A percentile compares a stretch with the other conserved stretches of the same genome.
These are phyloP conservation scores for Periglandula ipomoeae DNA, from an alignment of 2,329 filamentous ascomycete genomes.

Conservation along the genomic window DNA sequence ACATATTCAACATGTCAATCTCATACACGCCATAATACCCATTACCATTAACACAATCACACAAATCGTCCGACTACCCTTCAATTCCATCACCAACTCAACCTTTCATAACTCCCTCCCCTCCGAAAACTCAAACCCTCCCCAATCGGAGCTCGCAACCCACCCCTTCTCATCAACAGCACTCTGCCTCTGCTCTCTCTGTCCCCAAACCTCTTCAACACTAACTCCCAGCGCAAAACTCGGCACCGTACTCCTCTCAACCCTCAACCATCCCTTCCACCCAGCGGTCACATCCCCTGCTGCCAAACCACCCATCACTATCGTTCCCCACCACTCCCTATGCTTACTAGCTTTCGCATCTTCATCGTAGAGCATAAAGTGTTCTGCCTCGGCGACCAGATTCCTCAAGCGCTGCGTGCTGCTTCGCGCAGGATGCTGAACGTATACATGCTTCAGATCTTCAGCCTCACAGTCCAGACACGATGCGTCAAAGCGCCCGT, in stretches of 20 bases:
- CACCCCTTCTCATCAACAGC: conserved; percentile 35
- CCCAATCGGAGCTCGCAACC: conserved; percentile 40
- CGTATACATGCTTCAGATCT: conserved; percentile 41
- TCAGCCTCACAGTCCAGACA: conserved; percentile 27
- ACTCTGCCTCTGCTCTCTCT: conserved; percentile 28
- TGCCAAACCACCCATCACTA: conserved; percentile 37
- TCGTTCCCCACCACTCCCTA: conserved; percentile 49
- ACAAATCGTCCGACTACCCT: too few relatives aligned
- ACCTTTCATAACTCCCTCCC: not conserved
- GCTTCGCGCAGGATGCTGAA: conserved; percentile 32
- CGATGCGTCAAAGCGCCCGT: conserved; percentile 45
- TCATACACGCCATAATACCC: too few relatives aligned
- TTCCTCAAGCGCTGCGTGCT: conserved; percentile 20
- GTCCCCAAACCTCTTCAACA: conserved; percentile 35
- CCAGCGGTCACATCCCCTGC: conserved; percentile 23
- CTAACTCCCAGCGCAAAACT: conserved; percentile 30
- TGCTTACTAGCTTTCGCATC: conserved; percentile 29
- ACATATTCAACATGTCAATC: too few relatives aligned
- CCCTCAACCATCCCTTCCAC: conserved; percentile 43
- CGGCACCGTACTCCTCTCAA: conserved; percentile 33
- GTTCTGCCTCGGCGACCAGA: conserved; percentile 31
- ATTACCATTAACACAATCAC: not conserved
- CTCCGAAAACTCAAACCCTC: conserved; percentile 33
- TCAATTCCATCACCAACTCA: not conserved
- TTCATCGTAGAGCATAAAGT: conserved; percentile 41